Evolutionary conservation across 2,329 filamentous ascomycete genomes (phyloP).

Genomic region (Aspergillus neoniger): DNA sequence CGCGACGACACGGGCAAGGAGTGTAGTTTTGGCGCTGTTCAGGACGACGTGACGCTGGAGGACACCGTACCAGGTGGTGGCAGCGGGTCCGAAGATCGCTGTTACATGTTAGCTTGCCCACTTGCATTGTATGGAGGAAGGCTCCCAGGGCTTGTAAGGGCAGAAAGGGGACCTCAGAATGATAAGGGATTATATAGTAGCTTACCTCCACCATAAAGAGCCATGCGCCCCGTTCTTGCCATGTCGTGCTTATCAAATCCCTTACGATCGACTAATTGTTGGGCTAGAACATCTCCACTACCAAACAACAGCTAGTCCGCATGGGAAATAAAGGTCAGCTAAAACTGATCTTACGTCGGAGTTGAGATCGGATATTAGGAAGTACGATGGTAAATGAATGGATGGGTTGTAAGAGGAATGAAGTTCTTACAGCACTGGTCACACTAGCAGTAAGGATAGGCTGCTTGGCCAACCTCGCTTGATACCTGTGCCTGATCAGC

Average conservation of each 20-base stretch:
- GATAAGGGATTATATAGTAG: constrained; percentile 4
- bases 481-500: constrained; percentile 65
- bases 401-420: not conserved
- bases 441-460: constrained; percentile 88
- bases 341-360: not conserved
- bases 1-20: constrained; percentile 72
- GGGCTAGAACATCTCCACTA: constrained; percentile 85
- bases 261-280: constrained; percentile 83
- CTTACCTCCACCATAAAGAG: constrained; percentile 52
- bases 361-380: not conserved
- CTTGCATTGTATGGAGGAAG: not conserved
- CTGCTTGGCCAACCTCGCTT: constrained; percentile 73
- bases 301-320: constrained; percentile 73
- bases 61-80: constrained; percentile 82
- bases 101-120: constrained; percentile 9
- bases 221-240: constrained; percentile 51
- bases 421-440: constrained; percentile 68
- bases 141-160: not conserved
- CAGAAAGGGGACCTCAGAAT: too few species aligned
- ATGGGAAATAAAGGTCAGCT: not conserved
- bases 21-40: constrained; percentile 66
- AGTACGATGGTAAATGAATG: not conserved
- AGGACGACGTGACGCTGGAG: constrained; percentile 71
- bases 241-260: constrained; percentile 75
- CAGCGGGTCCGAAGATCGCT: constrained; percentile 81